These are phyloP conservation scores for Heliamphora ciliata DNA, from an alignment of 179 eudicot genomes.

Conservation along the genomic window DNA sequence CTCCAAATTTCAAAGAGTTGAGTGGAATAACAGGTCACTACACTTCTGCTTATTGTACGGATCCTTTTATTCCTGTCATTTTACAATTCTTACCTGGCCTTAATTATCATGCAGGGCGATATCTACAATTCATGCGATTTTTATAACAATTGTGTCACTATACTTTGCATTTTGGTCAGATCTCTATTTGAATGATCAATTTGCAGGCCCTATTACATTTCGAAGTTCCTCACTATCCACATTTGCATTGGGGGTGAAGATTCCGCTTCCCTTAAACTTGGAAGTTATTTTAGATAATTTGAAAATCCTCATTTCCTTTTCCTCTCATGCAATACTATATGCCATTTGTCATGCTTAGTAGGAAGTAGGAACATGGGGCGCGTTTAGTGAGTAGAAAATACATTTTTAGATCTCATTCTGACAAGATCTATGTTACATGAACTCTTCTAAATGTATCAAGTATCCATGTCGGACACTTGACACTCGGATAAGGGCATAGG, in stretches of 20 bases:
- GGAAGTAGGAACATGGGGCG: background rate
- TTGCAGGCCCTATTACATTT: conserved; percentile 28
- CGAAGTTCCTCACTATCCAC: conserved; percentile 50
- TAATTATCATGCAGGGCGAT: conserved; percentile 43
- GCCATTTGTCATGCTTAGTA: conserved; percentile 7
- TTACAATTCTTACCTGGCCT: background rate
- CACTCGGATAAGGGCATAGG: too few relatives aligned
- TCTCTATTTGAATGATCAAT: conserved; percentile 42
- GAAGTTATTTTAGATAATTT: background rate
- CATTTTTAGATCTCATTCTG: too few relatives aligned
- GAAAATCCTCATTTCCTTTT: conserved; percentile 2
- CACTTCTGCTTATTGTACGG: background rate
- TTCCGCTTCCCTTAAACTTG: conserved; percentile 13
- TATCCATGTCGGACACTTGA: too few relatives aligned
- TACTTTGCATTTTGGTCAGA: conserved; percentile 59
- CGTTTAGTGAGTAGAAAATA: background rate
- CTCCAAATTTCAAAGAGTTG: conserved; percentile 45
- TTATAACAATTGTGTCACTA: conserved; percentile 41
- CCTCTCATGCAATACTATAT: background rate
- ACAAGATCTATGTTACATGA: too few relatives aligned
- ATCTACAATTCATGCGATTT: conserved; percentile 67
- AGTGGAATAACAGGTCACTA: conserved; percentile 66
- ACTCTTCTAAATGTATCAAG: too few relatives aligned
- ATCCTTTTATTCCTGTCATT: background rate
- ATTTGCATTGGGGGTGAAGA: conserved; percentile 53